Evolutionary conservation across 345 rosid species (phyloP).

Genomic region (Eutrema japonicum): DNA sequence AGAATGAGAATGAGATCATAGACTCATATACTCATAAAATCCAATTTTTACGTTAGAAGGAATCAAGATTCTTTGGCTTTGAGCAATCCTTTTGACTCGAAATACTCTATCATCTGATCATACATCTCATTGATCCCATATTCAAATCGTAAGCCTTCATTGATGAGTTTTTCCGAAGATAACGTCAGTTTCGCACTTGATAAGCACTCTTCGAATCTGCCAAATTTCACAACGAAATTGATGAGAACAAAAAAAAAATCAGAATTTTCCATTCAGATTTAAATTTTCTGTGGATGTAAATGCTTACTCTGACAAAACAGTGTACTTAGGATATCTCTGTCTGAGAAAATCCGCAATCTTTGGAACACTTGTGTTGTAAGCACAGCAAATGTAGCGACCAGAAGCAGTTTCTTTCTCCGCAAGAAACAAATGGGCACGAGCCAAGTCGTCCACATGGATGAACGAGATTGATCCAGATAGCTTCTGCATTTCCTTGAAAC

Average conservation of each 20-base stretch:
- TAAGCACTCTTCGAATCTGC: conserved; percentile 77
- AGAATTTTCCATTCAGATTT: neutral
- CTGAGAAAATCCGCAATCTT: conserved; percentile 66
- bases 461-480: conserved; percentile 82
- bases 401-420: conserved; percentile 84
- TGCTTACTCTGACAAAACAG: conserved; percentile 73
- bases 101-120: conserved; percentile 66
- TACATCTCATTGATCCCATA: conserved; percentile 70
- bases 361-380: conserved; percentile 66
- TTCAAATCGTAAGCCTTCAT: conserved; percentile 74
- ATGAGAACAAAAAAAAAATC: neutral
- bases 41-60: neutral
- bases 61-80: conserved; percentile 34
- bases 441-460: conserved; percentile 77
- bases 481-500: conserved; percentile 83
- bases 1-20: conserved; percentile 19
- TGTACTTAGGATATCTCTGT: conserved; percentile 65
- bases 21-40: conserved; percentile 28
- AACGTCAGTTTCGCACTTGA: conserved; percentile 58
- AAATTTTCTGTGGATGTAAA: neutral
- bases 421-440: conserved; percentile 78
- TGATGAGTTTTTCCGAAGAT: conserved; percentile 71
- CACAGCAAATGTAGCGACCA: conserved; percentile 79
- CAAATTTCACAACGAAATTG: neutral
- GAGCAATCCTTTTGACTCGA: conserved; percentile 56